Evolutionary conservation across 2,329 filamentous ascomycete genomes (phyloP), one percentile per base, ranked within the genome.

Genomic region (Sclerotiophoma versabilis): DNA sequence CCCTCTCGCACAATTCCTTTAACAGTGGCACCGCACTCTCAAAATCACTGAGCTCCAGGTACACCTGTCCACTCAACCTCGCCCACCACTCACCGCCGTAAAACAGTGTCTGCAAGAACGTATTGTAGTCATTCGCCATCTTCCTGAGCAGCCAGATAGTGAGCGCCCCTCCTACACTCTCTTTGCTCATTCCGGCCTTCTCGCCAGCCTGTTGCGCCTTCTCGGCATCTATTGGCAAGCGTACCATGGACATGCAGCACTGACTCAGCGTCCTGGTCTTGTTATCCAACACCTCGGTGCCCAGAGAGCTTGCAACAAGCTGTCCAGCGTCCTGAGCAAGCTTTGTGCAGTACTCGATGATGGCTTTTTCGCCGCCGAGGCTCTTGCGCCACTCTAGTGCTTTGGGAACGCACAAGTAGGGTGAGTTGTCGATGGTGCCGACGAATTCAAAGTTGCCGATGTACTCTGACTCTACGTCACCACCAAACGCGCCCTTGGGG

Each of bases 11-110:
- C 5, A 90, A 62, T 27, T 79, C 76, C 69, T 84, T 83, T 65
- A 95, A 72, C 8, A 83, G 77, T 44, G 79, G 69, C 0, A 81
- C 90, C 4, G 83, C 82, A 83, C 84, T 90, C 70, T 88, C 84
- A 68, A 95, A 96, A 73, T 97, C 92, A 11, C 81, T 80, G 60
- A 88, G 71, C 22, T 91, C 91, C n/a, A 97, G 76, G 71, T 95
- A 98, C 0, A 95, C 83, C 79, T 96, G 92, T 12, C 85, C 91
- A 69, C 89, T 92, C 41, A 96, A 68, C 42, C 93, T 79, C 0
- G 83, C 80, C 89, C 89, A 96, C 71, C 87, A 83, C 47, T 80
- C 80, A 0, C 82, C 83, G 0, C 76, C 80, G 61, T 92, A 86
- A 8, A 81, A 74, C 52, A 86, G 85, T 2, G 90, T 69, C 1